phyloP scores from a whole-genome alignment of 768 basidiomycete genomes.

The Tulasnella sp. region DNA sequence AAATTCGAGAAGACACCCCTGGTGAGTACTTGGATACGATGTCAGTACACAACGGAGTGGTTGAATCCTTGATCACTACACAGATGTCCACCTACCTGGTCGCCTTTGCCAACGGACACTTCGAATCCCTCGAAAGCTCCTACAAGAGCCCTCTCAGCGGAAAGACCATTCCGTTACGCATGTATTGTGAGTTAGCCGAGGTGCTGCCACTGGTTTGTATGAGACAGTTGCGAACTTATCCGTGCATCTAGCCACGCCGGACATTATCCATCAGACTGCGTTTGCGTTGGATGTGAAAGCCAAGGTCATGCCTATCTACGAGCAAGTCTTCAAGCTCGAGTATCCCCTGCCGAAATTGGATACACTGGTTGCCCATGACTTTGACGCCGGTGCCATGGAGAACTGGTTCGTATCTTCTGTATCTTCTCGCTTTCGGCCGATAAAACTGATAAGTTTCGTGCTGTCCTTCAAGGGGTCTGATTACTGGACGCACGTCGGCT shows the following conservation, averaged over 20 bases:
- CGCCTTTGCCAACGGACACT: constrained; percentile 74
- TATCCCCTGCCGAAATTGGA: constrained; percentile 93
- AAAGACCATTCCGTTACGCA: constrained; percentile 67
- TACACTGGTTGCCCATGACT: constrained; percentile 81
- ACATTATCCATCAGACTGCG: constrained; percentile 70
- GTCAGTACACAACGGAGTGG: background rate
- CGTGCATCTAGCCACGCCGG: constrained; percentile 50
- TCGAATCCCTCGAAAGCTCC: constrained; percentile 59
- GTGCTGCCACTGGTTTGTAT: background rate
- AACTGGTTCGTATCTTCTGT: constrained; percentile 48
- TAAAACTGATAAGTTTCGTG: background rate
- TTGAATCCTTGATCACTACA: background rate
- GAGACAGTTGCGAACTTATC: background rate
- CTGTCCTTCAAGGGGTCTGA: constrained; percentile 47
- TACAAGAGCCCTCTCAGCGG: constrained; percentile 74
- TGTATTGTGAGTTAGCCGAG: constrained; percentile 54
- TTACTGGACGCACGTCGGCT: constrained; percentile 76
- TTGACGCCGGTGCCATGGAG: constrained; percentile 90
- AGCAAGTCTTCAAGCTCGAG: constrained; percentile 82
- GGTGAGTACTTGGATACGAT: constrained; percentile 25
- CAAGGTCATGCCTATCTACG: constrained; percentile 77
- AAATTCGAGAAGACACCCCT: constrained; percentile 71
- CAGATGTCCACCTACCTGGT: constrained; percentile 84
- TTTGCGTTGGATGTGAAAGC: constrained; percentile 84
- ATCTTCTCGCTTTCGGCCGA: background rate